A percentile compares a stretch with the other conserved stretches of the same genome.
These are phyloP conservation scores for Chlamydomonas eustigma DNA, from an alignment of 139 green algal genomes.

Conservation along the genomic window DNA sequence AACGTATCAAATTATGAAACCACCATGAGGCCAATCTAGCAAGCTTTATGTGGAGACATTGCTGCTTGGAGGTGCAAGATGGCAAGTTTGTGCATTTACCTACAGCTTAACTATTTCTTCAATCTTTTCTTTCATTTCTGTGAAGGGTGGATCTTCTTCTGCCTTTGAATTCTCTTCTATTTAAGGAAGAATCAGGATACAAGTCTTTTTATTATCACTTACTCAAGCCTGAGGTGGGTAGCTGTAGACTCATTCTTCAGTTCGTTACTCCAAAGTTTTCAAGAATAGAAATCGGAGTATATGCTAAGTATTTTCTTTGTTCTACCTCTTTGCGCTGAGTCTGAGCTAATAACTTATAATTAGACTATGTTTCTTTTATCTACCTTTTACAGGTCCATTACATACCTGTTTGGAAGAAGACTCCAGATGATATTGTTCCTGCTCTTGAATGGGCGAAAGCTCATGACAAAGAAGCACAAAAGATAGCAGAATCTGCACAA, in stretches of 20 bases:
- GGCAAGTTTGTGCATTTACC: no score
- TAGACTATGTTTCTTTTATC: no score
- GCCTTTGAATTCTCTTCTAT: constrained; percentile 26
- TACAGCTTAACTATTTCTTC: no score
- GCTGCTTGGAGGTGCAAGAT: no score
- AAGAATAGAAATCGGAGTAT: constrained; percentile 1
- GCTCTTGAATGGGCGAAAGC: constrained; percentile 13
- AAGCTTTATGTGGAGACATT: no score
- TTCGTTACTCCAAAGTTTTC: not conserved
- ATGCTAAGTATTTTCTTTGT: no score
- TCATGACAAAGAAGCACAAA: constrained; percentile 6
- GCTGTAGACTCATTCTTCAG: not conserved
- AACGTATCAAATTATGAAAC: no score
- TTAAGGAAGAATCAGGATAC: constrained; percentile 42
- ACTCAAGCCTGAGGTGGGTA: constrained; percentile 13
- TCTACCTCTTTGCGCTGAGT: no score
- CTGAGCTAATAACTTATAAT: no score
- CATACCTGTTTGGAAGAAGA: constrained; percentile 16
- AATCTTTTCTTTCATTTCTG: no score
- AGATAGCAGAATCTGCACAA: not conserved
- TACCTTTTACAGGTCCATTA: constrained; percentile 13
- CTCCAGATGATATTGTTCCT: constrained; percentile 6
- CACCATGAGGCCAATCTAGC: no score
- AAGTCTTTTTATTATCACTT: constrained; percentile 38
- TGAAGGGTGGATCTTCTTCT: constrained; percentile 36